Evolutionary conservation across 2,329 filamentous ascomycete genomes (phyloP), one percentile per base, ranked within the genome.

Genomic region (Aschersonia sp.): DNA sequence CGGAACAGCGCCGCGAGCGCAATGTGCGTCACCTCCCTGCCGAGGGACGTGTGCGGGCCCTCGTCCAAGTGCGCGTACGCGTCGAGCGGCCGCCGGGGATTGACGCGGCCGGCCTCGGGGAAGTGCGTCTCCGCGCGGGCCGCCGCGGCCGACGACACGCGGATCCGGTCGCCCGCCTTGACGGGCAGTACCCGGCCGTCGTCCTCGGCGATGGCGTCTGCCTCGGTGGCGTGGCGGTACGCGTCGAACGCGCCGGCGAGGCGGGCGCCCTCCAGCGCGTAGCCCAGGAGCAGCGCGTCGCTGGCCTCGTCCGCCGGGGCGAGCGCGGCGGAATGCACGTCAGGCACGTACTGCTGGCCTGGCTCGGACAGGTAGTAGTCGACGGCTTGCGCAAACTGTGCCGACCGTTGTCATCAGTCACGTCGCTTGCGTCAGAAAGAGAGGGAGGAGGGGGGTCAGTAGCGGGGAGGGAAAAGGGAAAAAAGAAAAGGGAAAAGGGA

Each of bases 251-350:
- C 76, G 9, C 79, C 78, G 4, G 79, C 77, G 47, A 89, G 69
- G 40, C 85, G 79, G 48, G 85, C 73, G 12, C 79, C 84, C 62
- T 87, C 87, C 68, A 83, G 71, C 42, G 76, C 78, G 58, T 86
- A 88, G 40, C 79, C 81, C 1, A 83, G 70, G 2, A 90, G 69
- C 35, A 76, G 65, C 1, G 78, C 70, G 52, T 87, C 81, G 0
- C 72, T 74, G 52, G 80, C 75, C 10, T 75, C 70, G 1, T 67
- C 67, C 0, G 72, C 67, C 5, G 78, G 69, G 40, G 72, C 59
- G 35, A 70, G 65, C 31, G 85, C 77, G 12, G 84, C 66, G 14
- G 66, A 66, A 54, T 81, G 72, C 47, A 89, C 71, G 42, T 79
- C 75, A 0, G 75, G 67, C 1, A 84, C 62, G 56, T 87, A 69